A percentile compares a stretch with the other conserved stretches of the same genome.
These are phyloP conservation scores for Ceratocystiopsis sp. DNA, from an alignment of 2,329 filamentous ascomycete genomes.

Conservation along the genomic window DNA sequence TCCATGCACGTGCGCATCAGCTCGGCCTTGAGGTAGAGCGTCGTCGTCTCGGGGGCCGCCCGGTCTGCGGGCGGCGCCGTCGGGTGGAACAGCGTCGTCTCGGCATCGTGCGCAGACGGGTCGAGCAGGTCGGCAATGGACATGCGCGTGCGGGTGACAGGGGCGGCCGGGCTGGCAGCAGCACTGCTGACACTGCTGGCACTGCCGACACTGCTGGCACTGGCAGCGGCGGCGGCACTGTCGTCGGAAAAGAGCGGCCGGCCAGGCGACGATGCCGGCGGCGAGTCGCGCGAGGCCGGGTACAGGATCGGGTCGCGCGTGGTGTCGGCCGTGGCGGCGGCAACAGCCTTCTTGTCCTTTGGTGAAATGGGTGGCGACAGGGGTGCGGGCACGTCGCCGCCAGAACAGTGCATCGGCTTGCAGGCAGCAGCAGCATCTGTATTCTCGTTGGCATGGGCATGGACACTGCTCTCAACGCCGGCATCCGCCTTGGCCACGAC, in stretches of 20 bases:
- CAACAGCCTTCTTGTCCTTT: slow-evolving; percentile 22
- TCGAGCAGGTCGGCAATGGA: no score
- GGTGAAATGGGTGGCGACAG: slow-evolving; percentile 44
- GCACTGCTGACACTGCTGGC: slow-evolving; percentile 29
- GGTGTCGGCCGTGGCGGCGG: slow-evolving; percentile 1
- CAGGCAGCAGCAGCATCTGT: no score
- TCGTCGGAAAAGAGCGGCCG: slow-evolving; percentile 32
- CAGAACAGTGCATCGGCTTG: no score
- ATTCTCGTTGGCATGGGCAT: no score
- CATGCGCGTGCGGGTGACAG: no score
- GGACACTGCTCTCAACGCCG: no score
- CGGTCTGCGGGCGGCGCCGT: no score
- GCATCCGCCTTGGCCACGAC: no score
- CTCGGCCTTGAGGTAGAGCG: slow-evolving; percentile 33
- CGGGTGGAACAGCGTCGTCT: slow-evolving; percentile 24
- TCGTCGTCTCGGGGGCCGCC: no score
- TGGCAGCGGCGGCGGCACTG: slow-evolving; percentile 13
- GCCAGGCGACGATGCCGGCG: slow-evolving; percentile 22
- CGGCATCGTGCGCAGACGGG: no score
- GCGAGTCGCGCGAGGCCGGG: slow-evolving; percentile 24
- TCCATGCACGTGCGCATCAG: slow-evolving; percentile 27
- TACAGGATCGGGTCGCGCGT: slow-evolving; percentile 42
- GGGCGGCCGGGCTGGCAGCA: slow-evolving; percentile 18
- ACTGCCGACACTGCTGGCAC: no score
- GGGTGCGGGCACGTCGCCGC: no score